Percentiles rank a stretch among this genome's conserved stretches.
phyloP scores from a whole-genome alignment of 495 filamentous ascomycete species.

The Daldinia grandis region DNA sequence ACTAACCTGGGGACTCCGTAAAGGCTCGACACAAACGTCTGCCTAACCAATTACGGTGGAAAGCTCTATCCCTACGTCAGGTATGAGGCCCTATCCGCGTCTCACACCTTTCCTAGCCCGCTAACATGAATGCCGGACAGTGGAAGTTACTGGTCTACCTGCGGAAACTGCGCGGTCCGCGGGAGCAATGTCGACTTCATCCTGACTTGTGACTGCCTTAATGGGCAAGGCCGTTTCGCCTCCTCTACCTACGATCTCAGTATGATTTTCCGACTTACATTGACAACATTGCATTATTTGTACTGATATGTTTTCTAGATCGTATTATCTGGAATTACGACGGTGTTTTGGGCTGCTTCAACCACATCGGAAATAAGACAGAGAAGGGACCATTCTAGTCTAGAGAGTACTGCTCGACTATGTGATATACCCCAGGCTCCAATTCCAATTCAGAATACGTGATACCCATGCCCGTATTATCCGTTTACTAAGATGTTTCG shows the following conservation, averaged over 20 bases:
- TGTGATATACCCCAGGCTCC: background rate
- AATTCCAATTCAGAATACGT: background rate
- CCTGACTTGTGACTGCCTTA: conserved; percentile 41
- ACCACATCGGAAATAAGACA: conserved; percentile 45
- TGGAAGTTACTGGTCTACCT: conserved; percentile 44
- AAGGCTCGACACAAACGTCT: conserved; percentile 45
- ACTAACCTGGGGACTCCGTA: conserved; percentile 26
- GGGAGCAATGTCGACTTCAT: conserved; percentile 32
- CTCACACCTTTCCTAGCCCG: background rate
- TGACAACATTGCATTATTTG: background rate
- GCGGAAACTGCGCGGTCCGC: conserved; percentile 37
- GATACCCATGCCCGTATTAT: background rate
- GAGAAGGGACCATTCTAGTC: conserved; percentile 38
- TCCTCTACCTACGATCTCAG: conserved; percentile 44
- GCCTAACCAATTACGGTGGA: conserved; percentile 43
- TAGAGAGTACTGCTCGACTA: background rate
- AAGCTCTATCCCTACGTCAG: conserved; percentile 33
- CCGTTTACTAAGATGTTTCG: background rate
- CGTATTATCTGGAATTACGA: conserved; percentile 43
- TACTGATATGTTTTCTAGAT: conserved; percentile 23
- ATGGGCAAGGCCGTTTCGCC: background rate
- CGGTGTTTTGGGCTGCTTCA: conserved; percentile 44
- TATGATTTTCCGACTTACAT: conserved; percentile 9
- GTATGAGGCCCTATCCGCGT: conserved; percentile 16
- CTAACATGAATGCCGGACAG: conserved; percentile 20